Evolutionary conservation across 306 rosid genomes (phyloP).

Genomic region (Malus sylvestris): DNA sequence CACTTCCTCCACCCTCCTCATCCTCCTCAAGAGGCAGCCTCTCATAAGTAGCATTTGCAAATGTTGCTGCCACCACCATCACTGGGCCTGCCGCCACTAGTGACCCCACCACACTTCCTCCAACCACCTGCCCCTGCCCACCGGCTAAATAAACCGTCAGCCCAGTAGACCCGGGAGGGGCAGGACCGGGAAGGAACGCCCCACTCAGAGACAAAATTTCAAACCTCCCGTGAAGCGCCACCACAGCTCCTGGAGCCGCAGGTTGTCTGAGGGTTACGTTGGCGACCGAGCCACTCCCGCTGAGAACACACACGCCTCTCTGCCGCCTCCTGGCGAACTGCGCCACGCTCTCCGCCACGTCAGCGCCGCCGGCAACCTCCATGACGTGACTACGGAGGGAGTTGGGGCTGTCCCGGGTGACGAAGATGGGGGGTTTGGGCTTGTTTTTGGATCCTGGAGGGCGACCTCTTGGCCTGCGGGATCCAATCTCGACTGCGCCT

Average conservation of each 20-base stretch:
- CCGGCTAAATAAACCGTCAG: conserved; percentile 80
- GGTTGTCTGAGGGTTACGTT: conserved; percentile 87
- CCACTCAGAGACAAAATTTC: conserved; percentile 83
- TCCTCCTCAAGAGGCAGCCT: conserved; percentile 86
- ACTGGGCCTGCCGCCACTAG: conserved; percentile 88
- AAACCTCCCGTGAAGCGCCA: conserved; percentile 86
- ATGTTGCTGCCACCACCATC: conserved; percentile 86
- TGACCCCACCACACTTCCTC: conserved; percentile 88
- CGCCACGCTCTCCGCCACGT: conserved; percentile 75
- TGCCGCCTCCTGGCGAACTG: conserved; percentile 82
- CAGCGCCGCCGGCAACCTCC: conserved; percentile 87
- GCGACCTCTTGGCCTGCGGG: conserved; percentile 75
- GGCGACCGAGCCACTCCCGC: conserved; percentile 84
- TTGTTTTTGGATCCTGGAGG: conserved; percentile 96
- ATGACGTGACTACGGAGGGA: conserved; percentile 83
- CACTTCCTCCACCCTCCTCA: conserved; percentile 45
- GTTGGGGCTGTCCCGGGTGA: conserved; percentile 83
- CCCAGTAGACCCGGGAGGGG: conserved; percentile 81
- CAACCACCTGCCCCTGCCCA: conserved; percentile 85
- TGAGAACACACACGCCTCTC: conserved; percentile 89
- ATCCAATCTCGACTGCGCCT: conserved; percentile 76
- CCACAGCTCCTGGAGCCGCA: conserved; percentile 68
- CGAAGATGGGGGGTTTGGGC: conserved; percentile 88
- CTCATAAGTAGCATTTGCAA: conserved; percentile 89
- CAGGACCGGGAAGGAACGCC: conserved; percentile 80